Evolutionary conservation across 768 basidiomycete species (phyloP).

Genomic region (Pluteus cervinus): DNA sequence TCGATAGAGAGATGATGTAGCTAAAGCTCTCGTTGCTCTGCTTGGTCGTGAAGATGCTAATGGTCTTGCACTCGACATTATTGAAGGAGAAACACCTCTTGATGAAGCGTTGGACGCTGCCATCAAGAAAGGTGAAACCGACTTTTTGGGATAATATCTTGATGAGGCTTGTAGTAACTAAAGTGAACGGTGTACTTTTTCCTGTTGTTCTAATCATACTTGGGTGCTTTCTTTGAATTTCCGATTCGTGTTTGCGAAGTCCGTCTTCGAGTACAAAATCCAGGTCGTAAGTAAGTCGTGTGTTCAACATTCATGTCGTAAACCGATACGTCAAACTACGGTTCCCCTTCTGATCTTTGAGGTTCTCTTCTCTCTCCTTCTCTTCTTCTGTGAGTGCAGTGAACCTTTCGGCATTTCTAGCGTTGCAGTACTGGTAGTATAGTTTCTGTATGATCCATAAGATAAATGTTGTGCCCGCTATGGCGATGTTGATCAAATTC

Average conservation of each 20-base stretch:
- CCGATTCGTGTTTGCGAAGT: no score
- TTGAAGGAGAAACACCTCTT: conserved; percentile 44
- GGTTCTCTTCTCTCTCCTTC: conserved; percentile 18
- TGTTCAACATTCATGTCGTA: conserved; percentile 22
- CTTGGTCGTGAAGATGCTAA: conserved; percentile 46
- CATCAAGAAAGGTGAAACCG: conserved; percentile 43
- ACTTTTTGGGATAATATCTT: conserved; percentile 31
- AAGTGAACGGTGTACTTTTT: no score
- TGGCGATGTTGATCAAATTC: conserved; percentile 29
- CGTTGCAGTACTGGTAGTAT: conserved; percentile 22
- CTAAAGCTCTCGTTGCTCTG: conserved; percentile 38
- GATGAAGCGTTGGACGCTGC: conserved; percentile 41
- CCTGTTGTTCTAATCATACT: no score
- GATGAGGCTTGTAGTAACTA: no score
- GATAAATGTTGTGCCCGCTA: conserved; percentile 22
- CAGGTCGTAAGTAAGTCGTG: no score
- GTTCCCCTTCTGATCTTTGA: conserved; percentile 25
- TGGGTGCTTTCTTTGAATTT: no score
- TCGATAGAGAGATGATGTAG: conserved; percentile 53
- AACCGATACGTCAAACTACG: conserved; percentile 26
- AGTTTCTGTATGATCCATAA: conserved; percentile 29
- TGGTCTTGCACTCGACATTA: conserved; percentile 55
- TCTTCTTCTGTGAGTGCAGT: conserved; percentile 17
- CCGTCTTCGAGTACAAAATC: no score
- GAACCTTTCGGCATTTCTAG: conserved; percentile 14